Evolutionary conservation across 2,329 filamentous ascomycete species (phyloP).

Genomic region (Hypoxylon sp.): DNA sequence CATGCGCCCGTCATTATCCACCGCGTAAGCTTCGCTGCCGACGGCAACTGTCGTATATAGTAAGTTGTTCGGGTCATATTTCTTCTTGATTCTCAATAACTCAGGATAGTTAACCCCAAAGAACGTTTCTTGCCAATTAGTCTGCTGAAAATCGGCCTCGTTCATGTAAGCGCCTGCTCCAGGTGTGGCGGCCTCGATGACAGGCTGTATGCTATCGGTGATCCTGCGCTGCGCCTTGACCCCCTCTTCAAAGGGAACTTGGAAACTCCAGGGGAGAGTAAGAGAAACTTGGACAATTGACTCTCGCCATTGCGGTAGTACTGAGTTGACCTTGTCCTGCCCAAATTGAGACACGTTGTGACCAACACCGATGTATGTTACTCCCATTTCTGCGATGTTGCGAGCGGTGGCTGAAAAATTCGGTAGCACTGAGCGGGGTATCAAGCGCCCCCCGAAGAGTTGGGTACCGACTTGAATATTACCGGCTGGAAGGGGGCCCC

Average conservation of each 20-base stretch:
- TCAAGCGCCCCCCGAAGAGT: slow-evolving; percentile 57
- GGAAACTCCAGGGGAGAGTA: slow-evolving; percentile 41
- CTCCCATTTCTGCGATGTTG: slow-evolving; percentile 53
- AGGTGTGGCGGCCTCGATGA: slow-evolving; percentile 47
- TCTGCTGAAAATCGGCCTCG: slow-evolving; percentile 59
- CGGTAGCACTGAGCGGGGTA: slow-evolving; percentile 54
- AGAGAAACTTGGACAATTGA: slow-evolving; percentile 50
- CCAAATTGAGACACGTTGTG: slow-evolving; percentile 50
- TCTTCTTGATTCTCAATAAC: slow-evolving; percentile 58
- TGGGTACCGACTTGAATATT: slow-evolving; percentile 54
- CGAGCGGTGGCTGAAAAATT: slow-evolving; percentile 53
- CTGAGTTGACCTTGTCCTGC: slow-evolving; percentile 50
- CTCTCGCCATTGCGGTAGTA: slow-evolving; percentile 56
- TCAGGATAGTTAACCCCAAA: slow-evolving; percentile 57
- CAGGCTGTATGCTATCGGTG: slow-evolving; percentile 53
- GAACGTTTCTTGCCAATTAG: slow-evolving; percentile 55
- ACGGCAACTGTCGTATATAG: slow-evolving; percentile 60
- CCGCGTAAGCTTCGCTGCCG: slow-evolving; percentile 60
- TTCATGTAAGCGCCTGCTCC: slow-evolving; percentile 56
- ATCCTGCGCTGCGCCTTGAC: slow-evolving; percentile 51
- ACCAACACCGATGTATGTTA: slow-evolving; percentile 53
- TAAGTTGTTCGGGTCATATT: slow-evolving; percentile 58
- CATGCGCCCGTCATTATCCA: slow-evolving; percentile 57
- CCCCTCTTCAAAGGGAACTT: slow-evolving; percentile 47
- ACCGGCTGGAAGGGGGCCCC: slow-evolving; percentile 56